These are phyloP conservation scores for Tuber magnatum DNA, from an alignment of 495 filamentous ascomycete genomes.

Conservation along the genomic window DNA sequence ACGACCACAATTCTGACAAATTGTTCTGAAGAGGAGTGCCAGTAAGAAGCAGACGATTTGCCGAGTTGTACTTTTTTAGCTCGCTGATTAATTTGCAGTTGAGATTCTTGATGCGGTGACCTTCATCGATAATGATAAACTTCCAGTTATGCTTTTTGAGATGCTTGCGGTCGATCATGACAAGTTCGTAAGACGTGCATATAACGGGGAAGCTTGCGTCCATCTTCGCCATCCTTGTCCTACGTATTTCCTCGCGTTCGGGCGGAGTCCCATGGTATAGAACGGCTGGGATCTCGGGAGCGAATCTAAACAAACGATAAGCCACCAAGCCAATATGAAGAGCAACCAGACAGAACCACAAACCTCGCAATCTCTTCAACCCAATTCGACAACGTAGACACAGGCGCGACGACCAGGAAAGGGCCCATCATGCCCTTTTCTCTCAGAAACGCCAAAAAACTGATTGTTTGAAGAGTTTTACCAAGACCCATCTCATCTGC, in stretches of 20 bases:
- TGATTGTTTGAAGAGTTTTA: constrained; percentile 92
- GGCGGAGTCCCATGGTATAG: constrained; percentile 80
- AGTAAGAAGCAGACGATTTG: constrained; percentile 84
- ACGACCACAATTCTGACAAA: constrained; percentile 86
- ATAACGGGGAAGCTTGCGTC: constrained; percentile 77
- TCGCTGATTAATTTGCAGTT: constrained; percentile 86
- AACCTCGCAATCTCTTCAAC: constrained; percentile 74
- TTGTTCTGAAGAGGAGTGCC: constrained; percentile 96
- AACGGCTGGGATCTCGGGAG: constrained; percentile 73
- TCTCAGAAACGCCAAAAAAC: constrained; percentile 78
- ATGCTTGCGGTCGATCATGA: constrained; percentile 77
- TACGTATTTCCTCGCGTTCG: constrained; percentile 65
- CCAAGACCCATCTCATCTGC: constrained; percentile 97
- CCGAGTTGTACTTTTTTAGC: constrained; percentile 76
- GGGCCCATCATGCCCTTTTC: constrained; percentile 82
- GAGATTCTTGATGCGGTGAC: constrained; percentile 94
- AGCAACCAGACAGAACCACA: neutral
- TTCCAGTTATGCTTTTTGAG: constrained; percentile 82
- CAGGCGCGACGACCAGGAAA: constrained; percentile 78
- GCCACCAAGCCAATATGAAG: constrained; percentile 2
- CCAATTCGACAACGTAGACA: constrained; percentile 94
- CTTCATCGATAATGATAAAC: constrained; percentile 97
- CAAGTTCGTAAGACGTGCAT: constrained; percentile 91
- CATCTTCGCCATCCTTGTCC: constrained; percentile 52
- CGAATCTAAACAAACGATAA: constrained; percentile 52